Evolutionary conservation across 441 rosid species (phyloP), one percentile per base, ranked within the genome.

Genomic region (Sinapis alba): DNA sequence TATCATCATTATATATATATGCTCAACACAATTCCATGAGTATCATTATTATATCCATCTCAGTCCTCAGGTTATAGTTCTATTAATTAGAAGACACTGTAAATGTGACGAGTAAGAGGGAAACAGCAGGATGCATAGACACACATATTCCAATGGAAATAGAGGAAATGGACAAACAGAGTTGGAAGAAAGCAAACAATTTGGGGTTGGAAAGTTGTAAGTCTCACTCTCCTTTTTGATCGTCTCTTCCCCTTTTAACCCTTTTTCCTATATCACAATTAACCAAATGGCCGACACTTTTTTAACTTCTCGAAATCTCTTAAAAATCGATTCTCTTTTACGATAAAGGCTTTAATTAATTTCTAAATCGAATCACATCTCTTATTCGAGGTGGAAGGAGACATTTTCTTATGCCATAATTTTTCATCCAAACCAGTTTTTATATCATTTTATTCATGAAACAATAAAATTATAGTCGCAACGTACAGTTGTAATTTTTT

Each of bases 151-250:
- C 38, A 9, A 34, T 34, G 38, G 38, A 34, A 1, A 34, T 34
- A 34, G 47, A 41, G 5, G 15, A 12, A 41, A 41, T 15, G 47
- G 47, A 43, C 51, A 43, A 4, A 43, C n/a, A 43, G 51, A 43
- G 51, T 43, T 43, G 18, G 51, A 43, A 15, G 18, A 43, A 43
- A 43, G 51, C 51, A 43, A 43, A 43, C 51, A 43, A 43, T 43
- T 43, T 43, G 51, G 41, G 18, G 51, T 43, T 43, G 51, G 7
- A 43, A 43, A 43, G 51, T 43, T n/a, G 51, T n/a, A 34, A 34
- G 38, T 34, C 12, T 9, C 51, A n/a, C 18, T 43, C 50, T n/a
- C 80, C 71, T 76, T 69, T 74, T 69, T 69, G 54, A 69, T 75
- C 64, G 56, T 16, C 69, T 61, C 68, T 75, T 60, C 18, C n/a